phyloP scores from a whole-genome alignment of 140 eudicot genomes.

The Cichorium intybus region DNA sequence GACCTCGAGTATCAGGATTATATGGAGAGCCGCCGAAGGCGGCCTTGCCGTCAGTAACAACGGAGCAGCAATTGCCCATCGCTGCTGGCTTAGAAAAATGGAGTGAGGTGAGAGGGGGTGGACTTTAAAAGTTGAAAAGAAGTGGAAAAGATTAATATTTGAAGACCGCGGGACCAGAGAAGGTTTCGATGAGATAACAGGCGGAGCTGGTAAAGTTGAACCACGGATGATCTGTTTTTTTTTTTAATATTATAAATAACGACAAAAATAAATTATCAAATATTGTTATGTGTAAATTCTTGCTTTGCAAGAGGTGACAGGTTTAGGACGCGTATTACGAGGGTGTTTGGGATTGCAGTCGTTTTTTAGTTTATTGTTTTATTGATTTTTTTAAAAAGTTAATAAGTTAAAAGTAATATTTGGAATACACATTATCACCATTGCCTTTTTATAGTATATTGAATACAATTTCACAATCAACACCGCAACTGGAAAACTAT shows the following conservation, averaged over 20 bases:
- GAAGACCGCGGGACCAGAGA: neutral
- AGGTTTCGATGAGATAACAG: neutral
- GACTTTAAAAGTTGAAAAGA: neutral
- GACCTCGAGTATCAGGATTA: slow-evolving; percentile 22
- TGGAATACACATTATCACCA: no score
- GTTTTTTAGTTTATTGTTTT: no score
- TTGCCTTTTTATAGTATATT: no score
- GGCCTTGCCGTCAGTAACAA: slow-evolving; percentile 55
- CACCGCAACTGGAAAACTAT: no score
- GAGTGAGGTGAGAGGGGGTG: neutral
- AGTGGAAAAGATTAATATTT: neutral
- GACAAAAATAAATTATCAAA: no score
- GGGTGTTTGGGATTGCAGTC: no score
- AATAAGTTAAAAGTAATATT: no score
- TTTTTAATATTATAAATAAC: neutral
- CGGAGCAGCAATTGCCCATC: slow-evolving; percentile 92
- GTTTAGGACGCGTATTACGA: no score
- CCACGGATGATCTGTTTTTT: neutral
- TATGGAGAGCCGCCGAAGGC: slow-evolving; percentile 58
- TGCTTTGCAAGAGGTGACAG: no score
- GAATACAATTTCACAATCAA: no score
- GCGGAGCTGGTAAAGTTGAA: neutral
- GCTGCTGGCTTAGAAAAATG: slow-evolving; percentile 21
- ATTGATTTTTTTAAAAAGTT: no score
- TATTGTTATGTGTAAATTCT: no score